Conservation (phyloP, 192 early-diverging fungal genomes). For the Backusella tarrabulga region DNA sequence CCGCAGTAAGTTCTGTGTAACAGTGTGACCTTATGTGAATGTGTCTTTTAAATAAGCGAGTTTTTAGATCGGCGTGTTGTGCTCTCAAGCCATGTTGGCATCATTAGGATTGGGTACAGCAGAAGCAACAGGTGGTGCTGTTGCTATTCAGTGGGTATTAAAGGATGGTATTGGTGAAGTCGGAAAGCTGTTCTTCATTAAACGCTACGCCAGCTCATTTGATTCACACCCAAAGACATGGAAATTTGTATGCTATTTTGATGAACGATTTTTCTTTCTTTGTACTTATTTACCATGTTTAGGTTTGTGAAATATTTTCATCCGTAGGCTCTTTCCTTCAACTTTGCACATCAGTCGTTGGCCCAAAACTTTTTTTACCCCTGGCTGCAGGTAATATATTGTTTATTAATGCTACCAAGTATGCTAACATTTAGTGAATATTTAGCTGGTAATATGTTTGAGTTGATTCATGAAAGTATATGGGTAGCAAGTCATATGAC, state of each 20-base stretch:
- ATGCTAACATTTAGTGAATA: neutral
- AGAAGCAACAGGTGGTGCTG: conserved; percentile 57
- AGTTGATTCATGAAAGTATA: conserved; percentile 63
- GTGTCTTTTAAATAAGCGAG: neutral
- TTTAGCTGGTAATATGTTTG: conserved; percentile 53
- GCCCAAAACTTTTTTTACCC: conserved; percentile 48
- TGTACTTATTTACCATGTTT: neutral
- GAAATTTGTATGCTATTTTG: conserved; percentile 51
- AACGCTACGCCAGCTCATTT: conserved; percentile 62
- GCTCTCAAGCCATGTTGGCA: conserved; percentile 64
- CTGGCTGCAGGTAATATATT: conserved; percentile 44
- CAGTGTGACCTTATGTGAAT: neutral
- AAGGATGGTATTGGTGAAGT: conserved; percentile 69
- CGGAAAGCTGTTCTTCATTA: conserved; percentile 71
- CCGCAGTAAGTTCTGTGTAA: conserved; percentile 40
- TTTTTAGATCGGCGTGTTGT: conserved; percentile 57
- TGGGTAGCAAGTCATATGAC: conserved; percentile 72
- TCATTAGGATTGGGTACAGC: conserved; percentile 54
- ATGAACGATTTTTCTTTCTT: neutral
- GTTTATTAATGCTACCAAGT: neutral
- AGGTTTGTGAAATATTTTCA: conserved; percentile 57
- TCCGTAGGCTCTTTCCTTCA: conserved; percentile 57
- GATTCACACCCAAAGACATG: conserved; percentile 74
- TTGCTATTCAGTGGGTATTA: conserved; percentile 69
- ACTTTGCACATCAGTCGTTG: conserved; percentile 54